phyloP scores from a whole-genome alignment of 345 rosid species.

The Salix udensis region DNA sequence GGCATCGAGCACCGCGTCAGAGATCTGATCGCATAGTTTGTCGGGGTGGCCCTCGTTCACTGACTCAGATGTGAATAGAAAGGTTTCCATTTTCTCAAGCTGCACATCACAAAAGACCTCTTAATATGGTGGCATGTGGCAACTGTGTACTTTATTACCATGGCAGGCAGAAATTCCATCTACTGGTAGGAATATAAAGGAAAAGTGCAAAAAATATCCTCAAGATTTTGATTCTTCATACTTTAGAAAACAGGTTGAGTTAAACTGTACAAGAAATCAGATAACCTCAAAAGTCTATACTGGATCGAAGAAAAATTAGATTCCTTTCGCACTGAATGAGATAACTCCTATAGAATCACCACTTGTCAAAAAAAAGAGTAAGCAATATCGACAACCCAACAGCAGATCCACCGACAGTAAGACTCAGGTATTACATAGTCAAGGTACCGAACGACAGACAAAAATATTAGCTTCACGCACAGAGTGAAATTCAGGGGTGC shows the following conservation, averaged over 20 bases:
- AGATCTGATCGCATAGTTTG: constrained; percentile 49
- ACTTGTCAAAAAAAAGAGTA: not conserved
- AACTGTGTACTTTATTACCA: not conserved
- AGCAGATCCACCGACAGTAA: not conserved
- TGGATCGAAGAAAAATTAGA: not conserved
- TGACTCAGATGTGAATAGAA: constrained; percentile 47
- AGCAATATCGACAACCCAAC: not conserved
- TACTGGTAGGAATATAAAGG: not conserved
- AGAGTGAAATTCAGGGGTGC: not conserved
- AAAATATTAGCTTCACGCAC: not conserved
- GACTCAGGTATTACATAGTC: not conserved
- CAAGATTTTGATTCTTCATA: not conserved
- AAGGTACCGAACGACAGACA: not conserved
- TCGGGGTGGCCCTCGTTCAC: constrained; percentile 56
- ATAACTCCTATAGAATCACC: not conserved
- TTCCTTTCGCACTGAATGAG: constrained; percentile 2
- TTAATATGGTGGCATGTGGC: not conserved
- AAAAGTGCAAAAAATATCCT: not conserved
- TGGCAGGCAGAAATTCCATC: not conserved
- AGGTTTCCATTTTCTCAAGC: constrained; percentile 38
- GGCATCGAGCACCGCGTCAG: constrained; percentile 47
- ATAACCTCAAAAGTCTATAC: not conserved
- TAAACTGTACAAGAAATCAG: not conserved
- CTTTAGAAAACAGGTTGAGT: not conserved
- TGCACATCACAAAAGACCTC: constrained; percentile 11